Conservation (phyloP, 768 basidiomycete genomes). For the Auriscalpium microsporum region DNA sequence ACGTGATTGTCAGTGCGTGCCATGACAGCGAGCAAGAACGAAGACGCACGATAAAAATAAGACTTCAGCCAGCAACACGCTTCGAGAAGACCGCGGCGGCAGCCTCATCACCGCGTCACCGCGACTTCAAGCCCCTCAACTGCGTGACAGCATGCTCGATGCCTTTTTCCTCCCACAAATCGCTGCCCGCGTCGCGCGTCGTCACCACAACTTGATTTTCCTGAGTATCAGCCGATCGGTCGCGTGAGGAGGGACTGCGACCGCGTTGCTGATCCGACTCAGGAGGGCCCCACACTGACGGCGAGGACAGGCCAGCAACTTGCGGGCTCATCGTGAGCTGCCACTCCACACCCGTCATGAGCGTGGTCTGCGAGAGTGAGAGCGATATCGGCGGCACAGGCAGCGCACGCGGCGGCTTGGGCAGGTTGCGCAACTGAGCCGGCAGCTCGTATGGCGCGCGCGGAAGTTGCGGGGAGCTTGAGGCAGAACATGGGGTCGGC, state of each 20-base stretch:
- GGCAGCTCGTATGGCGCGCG: no score
- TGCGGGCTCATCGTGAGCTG: background rate
- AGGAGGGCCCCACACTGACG: conserved; percentile 1
- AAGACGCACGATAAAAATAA: no score
- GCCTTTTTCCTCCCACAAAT: background rate
- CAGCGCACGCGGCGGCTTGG: no score
- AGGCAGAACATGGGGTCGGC: no score
- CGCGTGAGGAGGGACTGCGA: background rate
- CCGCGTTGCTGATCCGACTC: background rate
- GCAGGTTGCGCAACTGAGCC: no score
- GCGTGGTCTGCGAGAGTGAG: background rate
- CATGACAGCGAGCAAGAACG: background rate
- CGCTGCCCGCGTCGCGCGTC: background rate
- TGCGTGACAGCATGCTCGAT: background rate
- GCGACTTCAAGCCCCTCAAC: background rate
- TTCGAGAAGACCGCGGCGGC: no score
- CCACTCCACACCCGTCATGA: background rate
- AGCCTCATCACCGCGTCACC: background rate
- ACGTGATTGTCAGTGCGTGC: background rate
- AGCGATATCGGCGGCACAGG: no score
- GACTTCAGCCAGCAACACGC: no score
- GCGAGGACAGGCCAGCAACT: background rate
- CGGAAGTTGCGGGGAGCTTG: no score
- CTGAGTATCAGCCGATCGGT: background rate
- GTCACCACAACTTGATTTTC: background rate